Conservation (phyloP, 2,329 filamentous ascomycete genomes). For the Botryotinia globosa region DNA sequence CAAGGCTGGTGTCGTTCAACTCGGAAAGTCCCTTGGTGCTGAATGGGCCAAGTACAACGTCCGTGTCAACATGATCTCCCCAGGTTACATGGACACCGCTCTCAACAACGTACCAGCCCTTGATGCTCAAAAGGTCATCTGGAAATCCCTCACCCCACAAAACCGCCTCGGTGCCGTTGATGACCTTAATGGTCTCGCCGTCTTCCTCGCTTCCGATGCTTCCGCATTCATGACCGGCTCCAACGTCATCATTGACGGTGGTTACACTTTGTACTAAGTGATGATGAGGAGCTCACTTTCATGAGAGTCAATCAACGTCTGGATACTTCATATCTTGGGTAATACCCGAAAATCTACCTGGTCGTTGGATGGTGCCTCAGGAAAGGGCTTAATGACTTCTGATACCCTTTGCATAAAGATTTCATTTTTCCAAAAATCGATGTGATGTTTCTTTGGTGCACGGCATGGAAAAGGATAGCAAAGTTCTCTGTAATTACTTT, state of each 20-base stretch:
- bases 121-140: constrained; percentile 79
- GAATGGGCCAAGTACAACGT: constrained; percentile 82
- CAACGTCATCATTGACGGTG: constrained; percentile 48
- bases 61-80: constrained; percentile 80
- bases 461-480: not conserved
- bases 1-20: constrained; percentile 76
- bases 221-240: constrained; percentile 75
- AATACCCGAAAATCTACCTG: not conserved
- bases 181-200: constrained; percentile 73
- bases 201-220: constrained; percentile 72
- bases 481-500: constrained; percentile 13
- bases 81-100: constrained; percentile 81
- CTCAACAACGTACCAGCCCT: constrained; percentile 75
- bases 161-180: constrained; percentile 68
- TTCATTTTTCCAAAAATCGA: constrained; percentile 10
- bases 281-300: constrained; percentile 25
- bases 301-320: not conserved
- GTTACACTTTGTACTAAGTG: constrained; percentile 37
- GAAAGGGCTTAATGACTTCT: constrained; percentile 3
- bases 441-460: constrained; percentile 12
- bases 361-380: constrained; percentile 3
- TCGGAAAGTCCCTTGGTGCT: constrained; percentile 76
- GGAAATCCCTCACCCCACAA: constrained; percentile 72
- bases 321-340: constrained; percentile 13
- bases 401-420: constrained; percentile 11